phyloP scores from a whole-genome alignment of 108 stramenopile genomes.

The Cyclotella distinguenda region DNA sequence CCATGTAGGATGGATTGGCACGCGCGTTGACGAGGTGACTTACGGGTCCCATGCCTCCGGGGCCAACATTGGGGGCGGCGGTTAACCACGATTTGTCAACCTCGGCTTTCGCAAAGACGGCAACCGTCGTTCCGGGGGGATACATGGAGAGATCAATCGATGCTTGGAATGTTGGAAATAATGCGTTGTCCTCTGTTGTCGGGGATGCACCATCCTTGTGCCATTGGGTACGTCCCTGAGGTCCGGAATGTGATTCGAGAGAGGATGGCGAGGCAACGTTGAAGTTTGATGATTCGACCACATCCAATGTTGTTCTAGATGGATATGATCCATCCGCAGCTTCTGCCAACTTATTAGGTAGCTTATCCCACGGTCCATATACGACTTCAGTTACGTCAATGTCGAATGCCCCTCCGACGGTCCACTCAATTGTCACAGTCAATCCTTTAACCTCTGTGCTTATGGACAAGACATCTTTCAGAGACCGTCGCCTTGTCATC shows the following conservation, averaged over 20 bases:
- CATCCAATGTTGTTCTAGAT: slow-evolving; percentile 12
- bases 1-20: slow-evolving; percentile 53
- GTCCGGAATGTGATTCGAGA: slow-evolving; percentile 4
- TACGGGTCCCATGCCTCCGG: slow-evolving; percentile 42
- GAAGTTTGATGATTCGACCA: slow-evolving; percentile 15
- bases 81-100: slow-evolving; percentile 51
- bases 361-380: slow-evolving; percentile 40
- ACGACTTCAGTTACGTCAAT: slow-evolving; percentile 55
- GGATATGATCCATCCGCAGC: slow-evolving; percentile 25
- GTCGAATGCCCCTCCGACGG: slow-evolving; percentile 65
- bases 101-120: slow-evolving; percentile 49
- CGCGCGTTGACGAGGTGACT: slow-evolving; percentile 77
- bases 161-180: slow-evolving; percentile 36
- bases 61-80: slow-evolving; percentile 17
- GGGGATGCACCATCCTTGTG: slow-evolving; percentile 40
- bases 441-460: neutral
- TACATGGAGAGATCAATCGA: slow-evolving; percentile 25
- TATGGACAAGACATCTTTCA: neutral
- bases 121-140: slow-evolving; percentile 23
- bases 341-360: slow-evolving; percentile 32
- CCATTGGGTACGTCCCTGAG: slow-evolving; percentile 33
- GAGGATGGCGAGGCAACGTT: neutral
- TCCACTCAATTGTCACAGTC: slow-evolving; percentile 55
- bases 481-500: neutral
- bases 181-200: slow-evolving; percentile 5